Conservation (phyloP, 202 grass and related monocot genomes). For the Panicum virgatum region DNA sequence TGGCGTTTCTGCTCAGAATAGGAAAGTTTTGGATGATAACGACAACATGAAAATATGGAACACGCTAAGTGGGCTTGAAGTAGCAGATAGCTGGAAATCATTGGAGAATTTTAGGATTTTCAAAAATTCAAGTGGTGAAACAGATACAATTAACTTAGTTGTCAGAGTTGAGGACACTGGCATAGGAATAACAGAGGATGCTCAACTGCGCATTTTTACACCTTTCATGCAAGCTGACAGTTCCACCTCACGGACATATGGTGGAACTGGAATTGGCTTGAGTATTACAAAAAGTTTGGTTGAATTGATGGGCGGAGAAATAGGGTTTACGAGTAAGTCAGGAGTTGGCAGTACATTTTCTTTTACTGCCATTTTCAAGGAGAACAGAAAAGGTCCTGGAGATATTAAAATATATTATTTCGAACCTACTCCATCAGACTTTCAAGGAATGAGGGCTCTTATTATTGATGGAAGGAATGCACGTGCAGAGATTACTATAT, state of each 20-base stretch:
- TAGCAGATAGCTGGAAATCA: slow-evolving; percentile 52
- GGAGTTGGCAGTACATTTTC: slow-evolving; percentile 74
- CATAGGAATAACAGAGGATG: slow-evolving; percentile 70
- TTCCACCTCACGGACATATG: slow-evolving; percentile 77
- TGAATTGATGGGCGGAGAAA: slow-evolving; percentile 70
- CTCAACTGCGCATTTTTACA: slow-evolving; percentile 66
- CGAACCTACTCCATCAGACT: slow-evolving; percentile 48
- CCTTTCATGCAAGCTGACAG: slow-evolving; percentile 87
- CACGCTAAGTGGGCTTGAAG: slow-evolving; percentile 70
- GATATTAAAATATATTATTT: slow-evolving; percentile 61
- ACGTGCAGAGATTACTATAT: slow-evolving; percentile 57
- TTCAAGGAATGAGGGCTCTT: slow-evolving; percentile 80
- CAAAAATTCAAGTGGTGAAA: slow-evolving; percentile 39
- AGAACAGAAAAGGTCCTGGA: slow-evolving; percentile 43
- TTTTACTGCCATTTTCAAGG: slow-evolving; percentile 64
- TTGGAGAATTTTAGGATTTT: slow-evolving; percentile 56
- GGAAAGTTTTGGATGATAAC: not conserved
- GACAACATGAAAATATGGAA: slow-evolving; percentile 26
- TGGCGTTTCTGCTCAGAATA: slow-evolving; percentile 24
- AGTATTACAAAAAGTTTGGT: slow-evolving; percentile 79
- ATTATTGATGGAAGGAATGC: slow-evolving; percentile 63
- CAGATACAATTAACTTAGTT: slow-evolving; percentile 49
- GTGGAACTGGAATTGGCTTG: slow-evolving; percentile 79
- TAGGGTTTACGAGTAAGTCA: slow-evolving; percentile 59
- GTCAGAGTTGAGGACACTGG: slow-evolving; percentile 76